These are phyloP conservation scores for Parietichytrium sp. DNA, from an alignment of 108 stramenopile species.

Conservation along the genomic window DNA sequence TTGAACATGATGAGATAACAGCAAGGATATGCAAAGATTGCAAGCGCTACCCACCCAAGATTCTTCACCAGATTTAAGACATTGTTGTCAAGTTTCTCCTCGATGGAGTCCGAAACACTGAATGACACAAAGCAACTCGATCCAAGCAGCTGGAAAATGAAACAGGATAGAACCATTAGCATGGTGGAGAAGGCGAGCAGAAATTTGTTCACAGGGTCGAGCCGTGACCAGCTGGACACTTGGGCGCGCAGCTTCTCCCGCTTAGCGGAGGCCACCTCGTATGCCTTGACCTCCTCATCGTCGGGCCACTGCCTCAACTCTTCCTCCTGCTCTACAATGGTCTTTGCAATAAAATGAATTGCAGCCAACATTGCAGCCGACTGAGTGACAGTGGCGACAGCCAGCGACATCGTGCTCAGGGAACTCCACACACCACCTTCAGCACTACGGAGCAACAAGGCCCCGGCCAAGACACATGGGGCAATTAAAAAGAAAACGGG, in stretches of 20 bases:
- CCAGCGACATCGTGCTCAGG: slow-evolving; percentile 51
- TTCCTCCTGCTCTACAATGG: slow-evolving; percentile 62
- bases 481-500: slow-evolving; percentile 64
- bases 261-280: background rate
- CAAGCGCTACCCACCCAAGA: slow-evolving; percentile 12
- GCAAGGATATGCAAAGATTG: background rate
- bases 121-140: slow-evolving; percentile 12
- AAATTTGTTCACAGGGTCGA: background rate
- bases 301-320: slow-evolving; percentile 52
- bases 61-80: slow-evolving; percentile 2
- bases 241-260: background rate
- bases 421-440: slow-evolving; percentile 47
- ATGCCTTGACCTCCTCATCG: slow-evolving; percentile 56
- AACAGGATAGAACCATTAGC: background rate
- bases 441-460: slow-evolving; percentile 57
- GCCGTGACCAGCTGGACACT: background rate
- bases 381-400: slow-evolving; percentile 58
- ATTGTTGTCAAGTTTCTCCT: background rate
- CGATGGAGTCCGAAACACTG: slow-evolving; percentile 1
- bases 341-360: slow-evolving; percentile 64
- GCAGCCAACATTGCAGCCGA: slow-evolving; percentile 53
- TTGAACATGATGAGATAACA: slow-evolving; percentile 4
- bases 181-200: slow-evolving; percentile 2
- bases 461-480: slow-evolving; percentile 63
- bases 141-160: slow-evolving; percentile 20